Conservation (phyloP, 2,329 filamentous ascomycete species). For the Fusarium lateritium region DNA sequence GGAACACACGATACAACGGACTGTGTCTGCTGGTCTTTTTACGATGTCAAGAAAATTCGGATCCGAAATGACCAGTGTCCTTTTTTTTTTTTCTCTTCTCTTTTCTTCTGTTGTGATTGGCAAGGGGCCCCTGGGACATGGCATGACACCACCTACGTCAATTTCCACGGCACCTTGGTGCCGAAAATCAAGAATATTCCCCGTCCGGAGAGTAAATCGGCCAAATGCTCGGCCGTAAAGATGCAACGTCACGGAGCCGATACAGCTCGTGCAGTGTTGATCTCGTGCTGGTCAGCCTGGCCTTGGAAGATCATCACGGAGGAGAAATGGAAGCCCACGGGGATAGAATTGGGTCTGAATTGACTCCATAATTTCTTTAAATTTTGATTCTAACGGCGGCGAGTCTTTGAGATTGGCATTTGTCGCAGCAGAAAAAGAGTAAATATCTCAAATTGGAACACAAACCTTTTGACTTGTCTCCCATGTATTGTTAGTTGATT, state of each 20-base stretch:
- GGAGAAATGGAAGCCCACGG: slow-evolving; percentile 6
- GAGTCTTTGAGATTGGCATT: fast-evolving
- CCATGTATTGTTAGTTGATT: too few species aligned
- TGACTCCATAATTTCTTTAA: neutral
- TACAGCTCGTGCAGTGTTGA: slow-evolving; percentile 11
- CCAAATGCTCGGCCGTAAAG: slow-evolving; percentile 25
- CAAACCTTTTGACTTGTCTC: too few species aligned
- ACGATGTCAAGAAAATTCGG: slow-evolving; percentile 5
- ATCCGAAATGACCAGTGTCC: slow-evolving; percentile 10
- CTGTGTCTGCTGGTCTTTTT: neutral
- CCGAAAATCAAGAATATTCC: slow-evolving; percentile 5
- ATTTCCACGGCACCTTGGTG: slow-evolving; percentile 4
- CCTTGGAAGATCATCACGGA: slow-evolving; percentile 1
- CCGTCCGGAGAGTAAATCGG: slow-evolving; percentile 9
- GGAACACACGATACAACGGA: slow-evolving; percentile 10
- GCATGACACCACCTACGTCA: slow-evolving; percentile 30
- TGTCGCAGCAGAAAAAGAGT: fast-evolving
- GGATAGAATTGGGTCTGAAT: slow-evolving; percentile 2
- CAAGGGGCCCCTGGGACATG: slow-evolving; percentile 6
- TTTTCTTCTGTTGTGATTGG: slow-evolving; percentile 6
- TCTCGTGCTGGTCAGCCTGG: slow-evolving; percentile 1
- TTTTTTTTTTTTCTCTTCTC: neutral
- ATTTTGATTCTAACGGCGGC: neutral
- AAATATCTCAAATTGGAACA: too few species aligned
- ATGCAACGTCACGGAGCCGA: slow-evolving; percentile 32